Evolutionary conservation across 2,329 filamentous ascomycete species (phyloP).

Genomic region (Ceratocystis smalleyi): DNA sequence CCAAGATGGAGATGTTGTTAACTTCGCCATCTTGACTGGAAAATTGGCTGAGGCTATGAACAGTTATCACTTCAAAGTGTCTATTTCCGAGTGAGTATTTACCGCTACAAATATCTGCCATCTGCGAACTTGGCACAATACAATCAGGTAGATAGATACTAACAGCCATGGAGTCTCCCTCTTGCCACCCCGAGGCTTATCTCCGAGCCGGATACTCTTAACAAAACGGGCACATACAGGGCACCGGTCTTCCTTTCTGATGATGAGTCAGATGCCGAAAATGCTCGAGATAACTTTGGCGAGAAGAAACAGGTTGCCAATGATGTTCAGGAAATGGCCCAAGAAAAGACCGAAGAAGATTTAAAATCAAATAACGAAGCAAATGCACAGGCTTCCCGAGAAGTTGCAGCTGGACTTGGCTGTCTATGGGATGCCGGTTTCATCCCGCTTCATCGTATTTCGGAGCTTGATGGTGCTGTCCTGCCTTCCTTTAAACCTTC

Average conservation of each 20-base stretch:
- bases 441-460: neutral
- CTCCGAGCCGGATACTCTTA: neutral
- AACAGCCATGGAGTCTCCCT: too few relatives aligned
- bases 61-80: neutral
- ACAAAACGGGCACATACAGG: constrained; percentile 3
- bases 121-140: neutral
- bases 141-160: too few relatives aligned
- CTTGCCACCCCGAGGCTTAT: neutral
- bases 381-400: neutral
- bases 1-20: constrained; percentile 7
- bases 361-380: neutral
- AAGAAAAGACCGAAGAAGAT: neutral
- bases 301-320: too few relatives aligned
- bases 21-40: constrained; percentile 12
- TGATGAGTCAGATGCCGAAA: constrained; percentile 13
- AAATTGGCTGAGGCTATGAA: constrained; percentile 3
- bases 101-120: neutral
- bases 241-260: constrained; percentile 11
- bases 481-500: too few relatives aligned
- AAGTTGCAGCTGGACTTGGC: neutral
- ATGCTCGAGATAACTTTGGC: too few relatives aligned
- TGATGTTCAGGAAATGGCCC: too few relatives aligned
- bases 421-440: neutral
- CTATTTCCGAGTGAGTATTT: neutral
- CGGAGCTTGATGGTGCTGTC: too few relatives aligned